A percentile compares a stretch with the other conserved stretches of the same genome.
Conservation (phyloP, 108 stramenopile species). For the Skeletonema grethae region DNA sequence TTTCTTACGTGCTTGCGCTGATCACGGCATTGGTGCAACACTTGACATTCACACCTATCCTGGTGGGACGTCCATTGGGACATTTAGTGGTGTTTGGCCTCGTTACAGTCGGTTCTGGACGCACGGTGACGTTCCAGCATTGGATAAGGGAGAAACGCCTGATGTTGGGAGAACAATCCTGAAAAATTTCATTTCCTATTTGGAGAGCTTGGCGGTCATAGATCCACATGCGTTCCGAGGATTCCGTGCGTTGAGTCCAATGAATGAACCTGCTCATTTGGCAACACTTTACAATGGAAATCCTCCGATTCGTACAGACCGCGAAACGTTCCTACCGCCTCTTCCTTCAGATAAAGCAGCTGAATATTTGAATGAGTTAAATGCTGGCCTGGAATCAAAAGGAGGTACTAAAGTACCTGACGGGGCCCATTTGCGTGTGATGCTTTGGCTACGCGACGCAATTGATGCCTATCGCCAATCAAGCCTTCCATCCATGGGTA, state of each 20-base stretch:
- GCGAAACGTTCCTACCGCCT: constrained; percentile 64
- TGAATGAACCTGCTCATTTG: constrained; percentile 86
- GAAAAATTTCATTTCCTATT: constrained; percentile 58
- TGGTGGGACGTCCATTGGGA: constrained; percentile 75
- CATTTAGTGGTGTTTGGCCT: constrained; percentile 82
- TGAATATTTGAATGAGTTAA: constrained; percentile 51
- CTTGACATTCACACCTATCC: constrained; percentile 76
- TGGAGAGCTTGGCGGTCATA: constrained; percentile 49
- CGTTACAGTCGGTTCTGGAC: constrained; percentile 69
- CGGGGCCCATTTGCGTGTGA: constrained; percentile 74
- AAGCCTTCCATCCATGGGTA: constrained; percentile 59
- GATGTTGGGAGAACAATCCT: constrained; percentile 61
- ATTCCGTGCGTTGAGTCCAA: constrained; percentile 65
- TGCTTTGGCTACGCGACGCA: constrained; percentile 71
- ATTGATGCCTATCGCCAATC: constrained; percentile 66
- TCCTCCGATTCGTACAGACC: constrained; percentile 33
- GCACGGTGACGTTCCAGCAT: constrained; percentile 54
- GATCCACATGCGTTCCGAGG: constrained; percentile 70
- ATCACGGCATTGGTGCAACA: constrained; percentile 52
- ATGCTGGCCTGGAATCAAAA: constrained; percentile 23
- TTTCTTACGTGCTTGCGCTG: constrained; percentile 61
- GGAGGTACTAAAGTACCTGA: constrained; percentile 61
- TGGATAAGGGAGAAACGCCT: constrained; percentile 28
- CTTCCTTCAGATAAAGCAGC: constrained; percentile 51
- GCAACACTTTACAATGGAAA: constrained; percentile 59